phyloP scores from a whole-genome alignment of 768 basidiomycete genomes.

The Phaeotremella skinneri region DNA sequence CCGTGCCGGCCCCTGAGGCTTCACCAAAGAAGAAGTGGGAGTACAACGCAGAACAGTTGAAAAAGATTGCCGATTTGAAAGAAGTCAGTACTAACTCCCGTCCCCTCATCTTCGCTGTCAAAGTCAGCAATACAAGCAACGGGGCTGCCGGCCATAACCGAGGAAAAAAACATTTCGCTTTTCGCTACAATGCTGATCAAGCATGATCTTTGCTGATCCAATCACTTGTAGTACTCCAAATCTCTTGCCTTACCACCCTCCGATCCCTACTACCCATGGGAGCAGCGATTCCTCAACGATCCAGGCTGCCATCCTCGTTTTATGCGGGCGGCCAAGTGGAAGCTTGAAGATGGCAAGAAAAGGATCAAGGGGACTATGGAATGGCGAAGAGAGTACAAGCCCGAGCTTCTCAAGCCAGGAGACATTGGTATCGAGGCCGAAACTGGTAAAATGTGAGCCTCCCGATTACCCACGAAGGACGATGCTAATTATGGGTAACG shows the following conservation, averaged over 20 bases:
- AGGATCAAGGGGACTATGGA: conserved; percentile 74
- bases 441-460: conserved; percentile 79
- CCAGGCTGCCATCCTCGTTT: conserved; percentile 68
- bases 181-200: too few species aligned
- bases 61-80: conserved; percentile 60
- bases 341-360: conserved; percentile 69
- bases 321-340: conserved; percentile 84
- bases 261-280: conserved; percentile 75
- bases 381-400: conserved; percentile 81
- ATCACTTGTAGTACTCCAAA: conserved; percentile 62
- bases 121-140: too few species aligned
- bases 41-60: conserved; percentile 65
- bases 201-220: too few species aligned
- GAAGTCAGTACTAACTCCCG: conserved; percentile 57
- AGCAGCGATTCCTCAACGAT: conserved; percentile 70
- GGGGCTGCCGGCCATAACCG: too few species aligned
- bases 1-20: conserved; percentile 57
- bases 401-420: conserved; percentile 76
- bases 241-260: conserved; percentile 63
- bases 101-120: conserved; percentile 6
- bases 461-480: not conserved
- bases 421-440: conserved; percentile 73
- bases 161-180: too few species aligned
- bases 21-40: conserved; percentile 60
- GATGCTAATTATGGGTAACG: not conserved